These are phyloP conservation scores for Leptodontidium sp. DNA, from an alignment of 2,329 filamentous ascomycete genomes.

Conservation along the genomic window DNA sequence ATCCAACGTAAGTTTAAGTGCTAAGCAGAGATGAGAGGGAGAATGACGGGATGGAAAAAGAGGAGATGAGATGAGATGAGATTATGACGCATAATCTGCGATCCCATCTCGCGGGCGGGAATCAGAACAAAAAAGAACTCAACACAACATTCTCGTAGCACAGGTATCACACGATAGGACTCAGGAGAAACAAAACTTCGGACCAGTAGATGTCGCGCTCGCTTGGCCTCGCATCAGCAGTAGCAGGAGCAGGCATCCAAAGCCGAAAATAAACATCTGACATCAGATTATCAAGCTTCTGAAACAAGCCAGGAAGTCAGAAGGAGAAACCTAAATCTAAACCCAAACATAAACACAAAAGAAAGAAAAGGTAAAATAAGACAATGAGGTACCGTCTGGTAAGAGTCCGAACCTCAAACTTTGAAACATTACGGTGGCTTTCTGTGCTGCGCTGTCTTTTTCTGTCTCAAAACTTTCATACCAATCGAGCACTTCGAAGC, in stretches of 20 bases:
- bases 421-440: too few relatives aligned
- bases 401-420: too few relatives aligned
- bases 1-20: neutral
- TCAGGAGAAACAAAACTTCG: constrained; percentile 1
- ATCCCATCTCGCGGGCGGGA: neutral
- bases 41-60: neutral
- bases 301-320: neutral
- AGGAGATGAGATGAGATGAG: neutral
- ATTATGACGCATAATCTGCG: neutral
- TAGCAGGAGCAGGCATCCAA: neutral
- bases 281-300: constrained; percentile 9
- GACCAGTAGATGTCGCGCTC: constrained; percentile 5
- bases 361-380: neutral
- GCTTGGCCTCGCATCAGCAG: neutral
- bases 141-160: neutral
- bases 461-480: neutral
- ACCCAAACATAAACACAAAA: too few relatives aligned
- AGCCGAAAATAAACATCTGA: neutral
- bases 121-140: neutral
- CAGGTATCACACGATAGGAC: neutral
- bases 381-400: too few relatives aligned
- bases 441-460: too few relatives aligned
- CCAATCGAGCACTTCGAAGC: neutral
- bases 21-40: neutral
- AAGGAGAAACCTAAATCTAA: neutral